Evolutionary conservation across 768 basidiomycete species (phyloP).

Genomic region (Russula brevipes): DNA sequence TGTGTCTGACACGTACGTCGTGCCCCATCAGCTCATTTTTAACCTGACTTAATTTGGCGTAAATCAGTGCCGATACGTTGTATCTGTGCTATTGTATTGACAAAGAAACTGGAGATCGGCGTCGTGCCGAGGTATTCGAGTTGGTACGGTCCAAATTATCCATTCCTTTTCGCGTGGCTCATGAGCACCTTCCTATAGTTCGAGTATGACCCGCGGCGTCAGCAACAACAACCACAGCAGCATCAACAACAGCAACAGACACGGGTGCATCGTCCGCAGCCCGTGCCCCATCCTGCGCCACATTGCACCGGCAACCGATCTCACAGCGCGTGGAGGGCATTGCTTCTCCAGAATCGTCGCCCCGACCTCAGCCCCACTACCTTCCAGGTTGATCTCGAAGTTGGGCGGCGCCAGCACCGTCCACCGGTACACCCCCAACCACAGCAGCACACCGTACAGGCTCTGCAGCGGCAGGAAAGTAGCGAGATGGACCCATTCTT

Average conservation of each 20-base stretch:
- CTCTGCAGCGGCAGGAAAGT: conserved; percentile 17
- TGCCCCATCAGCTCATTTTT: background rate
- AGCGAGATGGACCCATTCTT: conserved; percentile 24
- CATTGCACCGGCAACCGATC: conserved; percentile 23
- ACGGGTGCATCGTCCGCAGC: conserved; percentile 17
- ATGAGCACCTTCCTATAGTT: conserved; percentile 10
- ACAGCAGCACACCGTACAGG: background rate
- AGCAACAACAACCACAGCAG: conserved; percentile 4
- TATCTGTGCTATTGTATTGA: conserved; percentile 68
- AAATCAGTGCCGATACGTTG: conserved; percentile 51
- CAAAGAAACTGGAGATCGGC: conserved; percentile 46
- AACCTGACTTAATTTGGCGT: background rate
- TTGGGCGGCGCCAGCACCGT: conserved; percentile 5
- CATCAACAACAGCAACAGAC: conserved; percentile 7
- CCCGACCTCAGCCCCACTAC: conserved; percentile 18
- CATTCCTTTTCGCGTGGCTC: background rate
- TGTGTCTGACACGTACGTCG: conserved; percentile 64
- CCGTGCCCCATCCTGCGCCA: background rate
- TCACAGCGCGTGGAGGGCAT: conserved; percentile 25
- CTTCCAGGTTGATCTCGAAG: conserved; percentile 17
- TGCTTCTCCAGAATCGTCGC: conserved; percentile 21
- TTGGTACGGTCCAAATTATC: conserved; percentile 40
- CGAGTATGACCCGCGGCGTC: conserved; percentile 19
- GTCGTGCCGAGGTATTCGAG: conserved; percentile 48
- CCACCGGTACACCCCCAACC: background rate